Evolutionary conservation across 2,329 filamentous ascomycete species (phyloP).

Genomic region (Ceratocystis cubensis): DNA sequence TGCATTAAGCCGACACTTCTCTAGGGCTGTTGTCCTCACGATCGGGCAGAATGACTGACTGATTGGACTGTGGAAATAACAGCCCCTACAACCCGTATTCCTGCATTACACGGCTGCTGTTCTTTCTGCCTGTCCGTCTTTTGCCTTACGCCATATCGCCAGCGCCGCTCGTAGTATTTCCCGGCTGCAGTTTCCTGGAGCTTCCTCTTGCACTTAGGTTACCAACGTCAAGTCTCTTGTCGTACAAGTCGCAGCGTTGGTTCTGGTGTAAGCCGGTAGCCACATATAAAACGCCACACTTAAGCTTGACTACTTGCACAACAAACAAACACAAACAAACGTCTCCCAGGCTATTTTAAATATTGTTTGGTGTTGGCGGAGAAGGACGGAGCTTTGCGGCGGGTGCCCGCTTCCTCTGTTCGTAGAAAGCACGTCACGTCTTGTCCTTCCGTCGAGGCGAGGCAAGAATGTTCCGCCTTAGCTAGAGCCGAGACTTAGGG

Average conservation of each 20-base stretch:
- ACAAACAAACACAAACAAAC: too few relatives aligned
- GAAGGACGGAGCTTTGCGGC: neutral
- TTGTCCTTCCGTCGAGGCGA: neutral
- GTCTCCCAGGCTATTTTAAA: too few relatives aligned
- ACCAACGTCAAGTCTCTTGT: neutral
- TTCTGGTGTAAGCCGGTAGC: neutral
- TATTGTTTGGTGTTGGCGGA: neutral
- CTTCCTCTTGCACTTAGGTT: neutral
- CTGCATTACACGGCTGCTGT: too few relatives aligned
- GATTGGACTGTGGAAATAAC: too few relatives aligned
- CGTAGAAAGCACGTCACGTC: neutral
- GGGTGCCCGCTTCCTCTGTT: neutral
- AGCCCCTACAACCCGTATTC: too few relatives aligned
- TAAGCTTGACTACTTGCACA: neutral
- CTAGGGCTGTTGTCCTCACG: too few relatives aligned
- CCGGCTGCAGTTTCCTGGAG: too few relatives aligned
- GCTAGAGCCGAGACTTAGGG: neutral
- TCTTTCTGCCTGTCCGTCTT: too few relatives aligned
- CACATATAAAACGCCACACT: neutral
- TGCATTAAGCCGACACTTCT: too few relatives aligned
- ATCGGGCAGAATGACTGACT: too few relatives aligned
- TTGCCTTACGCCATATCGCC: too few relatives aligned
- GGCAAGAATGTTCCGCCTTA: neutral
- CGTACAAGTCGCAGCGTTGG: neutral
- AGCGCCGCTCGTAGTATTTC: too few relatives aligned